Conservation (phyloP, 176 grass and related monocot genomes). For the Ananas comosus region DNA sequence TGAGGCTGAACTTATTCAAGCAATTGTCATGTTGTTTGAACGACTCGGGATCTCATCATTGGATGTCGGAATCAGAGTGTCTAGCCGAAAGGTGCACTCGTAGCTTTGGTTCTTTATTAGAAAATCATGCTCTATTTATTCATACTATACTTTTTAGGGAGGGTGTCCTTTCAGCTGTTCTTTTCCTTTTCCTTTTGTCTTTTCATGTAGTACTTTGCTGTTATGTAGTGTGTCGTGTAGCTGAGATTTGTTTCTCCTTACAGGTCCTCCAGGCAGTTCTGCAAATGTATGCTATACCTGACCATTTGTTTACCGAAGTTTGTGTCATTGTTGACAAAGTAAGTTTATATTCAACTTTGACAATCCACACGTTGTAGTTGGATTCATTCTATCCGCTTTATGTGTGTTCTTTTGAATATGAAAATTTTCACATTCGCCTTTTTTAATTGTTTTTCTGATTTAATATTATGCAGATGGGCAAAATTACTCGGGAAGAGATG, state of each 20-base stretch:
- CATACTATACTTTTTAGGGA: too few species aligned
- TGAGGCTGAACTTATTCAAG: conserved; percentile 79
- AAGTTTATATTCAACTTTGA: conserved; percentile 5
- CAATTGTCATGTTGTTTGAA: conserved; percentile 76
- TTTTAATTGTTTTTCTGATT: not conserved
- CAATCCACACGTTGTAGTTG: not conserved
- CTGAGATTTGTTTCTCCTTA: conserved; percentile 1
- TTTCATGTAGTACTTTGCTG: too few species aligned
- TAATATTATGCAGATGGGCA: conserved; percentile 51
- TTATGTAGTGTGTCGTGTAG: not conserved
- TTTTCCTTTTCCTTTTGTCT: too few species aligned
- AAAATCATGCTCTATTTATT: too few species aligned
- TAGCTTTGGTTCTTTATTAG: too few species aligned
- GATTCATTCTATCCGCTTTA: not conserved
- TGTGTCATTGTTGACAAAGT: conserved; percentile 89
- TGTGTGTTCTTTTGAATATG: not conserved
- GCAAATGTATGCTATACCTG: conserved; percentile 54
- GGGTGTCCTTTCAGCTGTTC: too few species aligned
- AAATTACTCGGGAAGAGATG: conserved; percentile 70
- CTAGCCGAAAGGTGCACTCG: conserved; percentile 59
- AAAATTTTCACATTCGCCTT: not conserved
- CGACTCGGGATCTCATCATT: conserved; percentile 63
- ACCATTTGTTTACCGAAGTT: conserved; percentile 60
- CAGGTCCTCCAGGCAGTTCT: conserved; percentile 83
- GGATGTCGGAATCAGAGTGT: conserved; percentile 76